These are phyloP conservation scores for Huiozyma sinensis DNA, from an alignment of 805 yeast genomes.

Conservation along the genomic window DNA sequence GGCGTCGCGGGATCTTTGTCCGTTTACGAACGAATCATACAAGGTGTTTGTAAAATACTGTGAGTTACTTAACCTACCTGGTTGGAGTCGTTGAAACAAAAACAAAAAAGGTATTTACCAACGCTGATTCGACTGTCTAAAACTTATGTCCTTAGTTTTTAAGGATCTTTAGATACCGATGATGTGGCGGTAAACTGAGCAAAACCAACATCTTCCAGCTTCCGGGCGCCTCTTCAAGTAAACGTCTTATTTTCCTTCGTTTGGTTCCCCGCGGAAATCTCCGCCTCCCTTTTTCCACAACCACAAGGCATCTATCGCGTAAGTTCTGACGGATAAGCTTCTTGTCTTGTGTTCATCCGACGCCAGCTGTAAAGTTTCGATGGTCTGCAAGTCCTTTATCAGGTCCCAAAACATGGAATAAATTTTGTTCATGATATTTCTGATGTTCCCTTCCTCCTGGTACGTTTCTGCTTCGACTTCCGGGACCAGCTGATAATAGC, in stretches of 20 bases:
- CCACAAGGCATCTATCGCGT: conserved; percentile 88
- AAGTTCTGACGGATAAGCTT: conserved; percentile 65
- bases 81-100: no score
- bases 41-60: no score
- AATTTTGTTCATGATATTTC: conserved; percentile 27
- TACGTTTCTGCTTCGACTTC: conserved; percentile 32
- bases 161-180: no score
- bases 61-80: no score
- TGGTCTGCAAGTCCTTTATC: conserved; percentile 47
- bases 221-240: no score
- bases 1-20: no score
- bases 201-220: no score
- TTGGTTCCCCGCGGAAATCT: conserved; percentile 16
- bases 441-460: conserved; percentile 31
- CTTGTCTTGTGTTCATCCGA: conserved; percentile 53
- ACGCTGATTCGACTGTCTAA: no score
- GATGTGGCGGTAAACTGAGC: no score
- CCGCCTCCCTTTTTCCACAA: conserved; percentile 56
- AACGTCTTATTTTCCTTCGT: conserved; percentile 1
- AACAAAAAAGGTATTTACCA: no score
- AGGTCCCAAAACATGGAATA: conserved; percentile 57
- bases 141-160: no score
- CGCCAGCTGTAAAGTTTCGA: conserved; percentile 57
- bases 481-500: conserved; percentile 44
- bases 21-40: no score